Percentiles rank a stretch among this genome's conserved stretches.
Conservation (phyloP, 208 protist genomes). For the Tritrichomonas musculus region DNA sequence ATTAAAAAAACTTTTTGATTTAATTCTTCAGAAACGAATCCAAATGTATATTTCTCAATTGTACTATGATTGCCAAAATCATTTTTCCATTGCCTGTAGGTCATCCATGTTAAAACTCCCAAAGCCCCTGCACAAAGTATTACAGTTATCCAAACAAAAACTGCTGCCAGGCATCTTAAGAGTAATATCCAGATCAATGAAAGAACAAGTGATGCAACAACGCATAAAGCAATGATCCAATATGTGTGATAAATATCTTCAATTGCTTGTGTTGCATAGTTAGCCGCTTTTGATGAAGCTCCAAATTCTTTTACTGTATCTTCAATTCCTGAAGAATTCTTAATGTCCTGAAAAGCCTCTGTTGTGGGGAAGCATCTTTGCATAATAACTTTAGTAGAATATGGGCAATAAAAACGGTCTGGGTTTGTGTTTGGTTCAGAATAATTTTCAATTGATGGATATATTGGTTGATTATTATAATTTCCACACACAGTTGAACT, state of each 20-base stretch:
- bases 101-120: background rate
- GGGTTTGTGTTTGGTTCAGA: background rate
- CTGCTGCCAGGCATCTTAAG: background rate
- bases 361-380: background rate
- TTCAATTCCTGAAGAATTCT: too few species aligned
- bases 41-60: background rate
- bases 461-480: background rate
- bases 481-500: background rate
- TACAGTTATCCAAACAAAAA: constrained; percentile 16
- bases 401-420: background rate
- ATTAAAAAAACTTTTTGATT: background rate
- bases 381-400: background rate
- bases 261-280: background rate
- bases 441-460: background rate
- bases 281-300: background rate
- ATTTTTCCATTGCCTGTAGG: background rate
- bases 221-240: background rate
- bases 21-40: background rate
- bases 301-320: background rate
- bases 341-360: background rate
- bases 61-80: background rate
- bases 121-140: background rate
- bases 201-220: background rate
- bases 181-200: background rate
- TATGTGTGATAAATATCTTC: background rate